Evolutionary conservation across 257 asterid species (phyloP), one percentile per base, ranked within the genome.

Genomic region (Handroanthus guayacan): DNA sequence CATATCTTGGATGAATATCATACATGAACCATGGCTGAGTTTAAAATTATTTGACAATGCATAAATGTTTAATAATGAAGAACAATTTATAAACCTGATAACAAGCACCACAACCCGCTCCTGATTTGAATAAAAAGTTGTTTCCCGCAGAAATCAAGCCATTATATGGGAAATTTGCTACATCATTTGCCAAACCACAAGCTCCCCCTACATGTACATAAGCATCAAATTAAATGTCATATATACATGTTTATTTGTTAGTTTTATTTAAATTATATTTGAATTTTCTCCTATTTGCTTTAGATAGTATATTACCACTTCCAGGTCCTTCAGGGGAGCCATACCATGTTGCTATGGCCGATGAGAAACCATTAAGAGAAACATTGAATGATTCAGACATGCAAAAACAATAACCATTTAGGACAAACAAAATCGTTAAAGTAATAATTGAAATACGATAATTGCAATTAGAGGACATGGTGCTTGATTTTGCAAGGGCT

Each of bases 21-120:
- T 25, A 25, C 31, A 25, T 25, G 31, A 25, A 25, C 31, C 31
- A 25, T 25, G 31, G 31, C 1, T 25, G 31, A 25, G 31, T 25
- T 25, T 25, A 25, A 25, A 25, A 25, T 25, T 25, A 25, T 25
- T 25, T 25, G 31, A 25, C 31, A 25, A 25, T 25, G 31, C 31
- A 25, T 25, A 25, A 25, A 25, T 25, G 31, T 25, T 25, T 25
- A 25, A 25, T 25, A 25, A 16, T 52, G 2, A 0, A 16, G 6
- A 17, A 50, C 36, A 43, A 16, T n/a, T 41, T 4, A 12, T 1
- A 41, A 20, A 85, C 85, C 80, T 63, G 61, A 76, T 86, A 80
- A 76, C 89, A 86, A 48, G 70, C 54, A 8, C 89, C 89, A 12
- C 89, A 84, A 8, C 84, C 88, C 38, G 17, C 43, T 51, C 88